Percentiles rank a stretch among this genome's conserved stretches.
Conservation (phyloP, 2,329 filamentous ascomycete species). For the Verticillium albo-atrum region DNA sequence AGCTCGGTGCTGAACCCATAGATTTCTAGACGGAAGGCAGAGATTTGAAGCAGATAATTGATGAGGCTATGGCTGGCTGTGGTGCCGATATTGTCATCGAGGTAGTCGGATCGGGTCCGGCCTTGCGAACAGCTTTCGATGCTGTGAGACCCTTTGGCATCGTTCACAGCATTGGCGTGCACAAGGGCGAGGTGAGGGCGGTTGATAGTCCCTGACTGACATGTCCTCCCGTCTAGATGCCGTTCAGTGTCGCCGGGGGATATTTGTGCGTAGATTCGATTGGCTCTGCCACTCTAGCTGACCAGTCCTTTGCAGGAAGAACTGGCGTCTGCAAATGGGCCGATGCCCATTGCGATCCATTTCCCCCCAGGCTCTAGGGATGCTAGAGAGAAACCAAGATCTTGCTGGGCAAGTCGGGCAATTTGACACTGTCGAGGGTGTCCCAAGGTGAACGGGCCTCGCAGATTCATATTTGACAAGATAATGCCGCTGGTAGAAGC, state of each 20-base stretch:
- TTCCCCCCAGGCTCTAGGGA: constrained; percentile 59
- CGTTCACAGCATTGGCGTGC: constrained; percentile 72
- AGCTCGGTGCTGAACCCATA: constrained; percentile 75
- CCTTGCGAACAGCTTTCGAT: constrained; percentile 66
- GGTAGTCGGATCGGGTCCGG: constrained; percentile 67
- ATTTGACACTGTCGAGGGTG: not conserved
- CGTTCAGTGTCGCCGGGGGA: constrained; percentile 61
- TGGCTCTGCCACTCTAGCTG: not conserved
- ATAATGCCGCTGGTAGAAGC: constrained; percentile 67
- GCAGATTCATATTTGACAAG: constrained; percentile 72
- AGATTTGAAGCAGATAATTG: constrained; percentile 63
- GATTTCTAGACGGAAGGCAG: constrained; percentile 68
- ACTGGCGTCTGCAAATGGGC: constrained; percentile 70
- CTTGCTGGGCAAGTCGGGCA: not conserved
- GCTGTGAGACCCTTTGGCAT: constrained; percentile 67
- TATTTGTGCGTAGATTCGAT: constrained; percentile 38
- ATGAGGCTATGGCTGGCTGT: constrained; percentile 70
- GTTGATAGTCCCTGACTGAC: not conserved
- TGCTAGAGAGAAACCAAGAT: constrained; percentile 63
- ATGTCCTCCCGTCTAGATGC: constrained; percentile 43
- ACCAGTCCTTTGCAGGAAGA: constrained; percentile 47
- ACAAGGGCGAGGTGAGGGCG: constrained; percentile 60
- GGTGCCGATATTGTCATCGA: constrained; percentile 85
- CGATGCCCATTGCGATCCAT: constrained; percentile 70
- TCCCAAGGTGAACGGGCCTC: not conserved